Percentiles rank a stretch among this genome's conserved stretches.
These are phyloP conservation scores for Dactylellina sp. DNA, from an alignment of 2,329 filamentous ascomycete species.

Conservation along the genomic window DNA sequence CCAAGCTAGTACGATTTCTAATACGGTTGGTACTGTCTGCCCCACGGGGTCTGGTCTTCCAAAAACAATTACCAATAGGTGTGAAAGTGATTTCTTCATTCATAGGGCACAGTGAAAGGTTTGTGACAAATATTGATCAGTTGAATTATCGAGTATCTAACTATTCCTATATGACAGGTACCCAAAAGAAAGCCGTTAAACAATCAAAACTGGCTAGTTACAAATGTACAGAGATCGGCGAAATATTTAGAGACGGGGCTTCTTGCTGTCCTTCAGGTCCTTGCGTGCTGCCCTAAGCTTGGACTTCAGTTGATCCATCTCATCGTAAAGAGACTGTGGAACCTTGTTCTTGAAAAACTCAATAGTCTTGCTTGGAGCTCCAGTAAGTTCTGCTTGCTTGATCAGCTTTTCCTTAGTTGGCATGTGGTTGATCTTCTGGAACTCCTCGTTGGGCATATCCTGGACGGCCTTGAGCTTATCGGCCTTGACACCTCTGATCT, in stretches of 20 bases:
- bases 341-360: conserved; percentile 33
- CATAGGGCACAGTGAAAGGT: too few relatives aligned
- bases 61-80: too few relatives aligned
- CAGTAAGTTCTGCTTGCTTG: conserved; percentile 26
- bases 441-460: conserved; percentile 32
- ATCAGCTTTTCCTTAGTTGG: conserved; percentile 29
- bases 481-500: conserved; percentile 1
- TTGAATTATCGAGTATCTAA: too few relatives aligned
- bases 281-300: conserved; percentile 32
- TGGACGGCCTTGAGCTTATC: conserved; percentile 5
- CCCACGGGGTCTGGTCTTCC: too few relatives aligned
- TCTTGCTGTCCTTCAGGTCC: conserved; percentile 34
- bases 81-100: too few relatives aligned
- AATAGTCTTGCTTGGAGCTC: conserved; percentile 6
- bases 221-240: too few relatives aligned
- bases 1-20: too few relatives aligned
- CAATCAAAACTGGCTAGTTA: too few relatives aligned
- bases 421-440: conserved; percentile 26
- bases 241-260: conserved; percentile 28
- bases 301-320: conserved; percentile 33
- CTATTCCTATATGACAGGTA: too few relatives aligned
- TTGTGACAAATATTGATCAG: too few relatives aligned
- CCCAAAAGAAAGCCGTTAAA: too few relatives aligned
- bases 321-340: conserved; percentile 25
- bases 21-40: too few relatives aligned